Conservation (phyloP, 805 yeast species). For the Hanseniaspora occidentalis region DNA sequence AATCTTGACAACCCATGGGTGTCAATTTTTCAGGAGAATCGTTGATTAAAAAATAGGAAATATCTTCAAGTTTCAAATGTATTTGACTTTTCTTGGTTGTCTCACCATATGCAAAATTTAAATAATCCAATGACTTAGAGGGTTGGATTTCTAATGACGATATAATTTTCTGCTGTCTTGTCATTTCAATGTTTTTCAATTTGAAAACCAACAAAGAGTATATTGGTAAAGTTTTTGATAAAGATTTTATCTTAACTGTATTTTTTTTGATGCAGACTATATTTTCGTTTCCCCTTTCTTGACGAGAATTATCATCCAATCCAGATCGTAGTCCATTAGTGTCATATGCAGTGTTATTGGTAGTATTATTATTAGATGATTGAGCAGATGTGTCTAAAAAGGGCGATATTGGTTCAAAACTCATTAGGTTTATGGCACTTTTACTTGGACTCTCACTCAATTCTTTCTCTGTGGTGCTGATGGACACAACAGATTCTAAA, state of each 20-base stretch:
- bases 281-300: background rate
- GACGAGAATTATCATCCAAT: background rate
- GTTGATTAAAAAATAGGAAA: background rate
- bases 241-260: constrained; percentile 1
- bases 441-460: too few relatives aligned
- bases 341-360: background rate
- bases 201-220: constrained; percentile 22
- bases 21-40: background rate
- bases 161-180: constrained; percentile 12
- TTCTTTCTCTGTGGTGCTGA: too few relatives aligned
- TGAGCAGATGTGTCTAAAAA: background rate
- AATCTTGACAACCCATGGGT: background rate
- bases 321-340: background rate
- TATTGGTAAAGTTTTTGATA: constrained; percentile 22
- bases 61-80: background rate
- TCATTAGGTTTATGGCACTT: constrained; percentile 10
- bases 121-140: constrained; percentile 1
- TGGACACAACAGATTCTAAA: too few relatives aligned
- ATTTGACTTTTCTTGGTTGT: background rate
- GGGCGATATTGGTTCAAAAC: constrained; percentile 18
- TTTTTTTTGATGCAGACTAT: background rate
- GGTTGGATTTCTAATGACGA: constrained; percentile 24
- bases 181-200: constrained; percentile 17
- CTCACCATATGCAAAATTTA: background rate
- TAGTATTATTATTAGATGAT: background rate